phyloP scores from a whole-genome alignment of 192 early-diverging fungal species.

The Mortierella alpina region DNA sequence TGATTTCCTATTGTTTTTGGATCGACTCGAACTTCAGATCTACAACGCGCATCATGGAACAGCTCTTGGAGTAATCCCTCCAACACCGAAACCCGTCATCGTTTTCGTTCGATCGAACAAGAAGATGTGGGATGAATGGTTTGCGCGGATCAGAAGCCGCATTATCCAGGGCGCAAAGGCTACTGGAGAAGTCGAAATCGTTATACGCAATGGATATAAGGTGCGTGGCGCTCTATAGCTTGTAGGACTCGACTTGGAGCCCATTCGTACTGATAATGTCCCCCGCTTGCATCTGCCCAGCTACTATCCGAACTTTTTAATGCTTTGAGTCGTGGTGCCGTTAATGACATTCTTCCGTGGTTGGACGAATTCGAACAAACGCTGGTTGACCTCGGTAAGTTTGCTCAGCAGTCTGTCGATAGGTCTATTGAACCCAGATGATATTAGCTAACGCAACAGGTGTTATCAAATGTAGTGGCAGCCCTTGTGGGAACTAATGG shows the following conservation, averaged over 20 bases:
- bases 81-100: conserved; percentile 71
- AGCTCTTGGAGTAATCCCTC: conserved; percentile 62
- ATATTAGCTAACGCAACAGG: not conserved
- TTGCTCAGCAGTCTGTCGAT: no score
- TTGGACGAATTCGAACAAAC: conserved; percentile 54
- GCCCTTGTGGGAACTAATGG: conserved; percentile 29
- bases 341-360: conserved; percentile 42
- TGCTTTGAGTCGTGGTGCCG: conserved; percentile 42
- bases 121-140: conserved; percentile 84
- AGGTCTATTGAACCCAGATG: not conserved
- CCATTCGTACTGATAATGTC: not conserved
- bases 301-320: conserved; percentile 41
- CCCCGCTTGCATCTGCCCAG: not conserved
- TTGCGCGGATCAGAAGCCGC: conserved; percentile 65
- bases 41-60: conserved; percentile 72
- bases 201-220: conserved; percentile 53
- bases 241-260: not conserved
- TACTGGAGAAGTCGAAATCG: conserved; percentile 53
- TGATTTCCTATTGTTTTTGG: conserved; percentile 69
- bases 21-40: conserved; percentile 81
- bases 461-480: conserved; percentile 25
- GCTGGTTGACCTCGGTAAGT: conserved; percentile 52
- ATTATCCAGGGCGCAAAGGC: conserved; percentile 64
- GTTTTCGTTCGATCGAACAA: conserved; percentile 80
- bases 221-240: conserved; percentile 5